Evolutionary conservation across 495 filamentous ascomycete species (phyloP).

Genomic region (Cenococcum geophilum): DNA sequence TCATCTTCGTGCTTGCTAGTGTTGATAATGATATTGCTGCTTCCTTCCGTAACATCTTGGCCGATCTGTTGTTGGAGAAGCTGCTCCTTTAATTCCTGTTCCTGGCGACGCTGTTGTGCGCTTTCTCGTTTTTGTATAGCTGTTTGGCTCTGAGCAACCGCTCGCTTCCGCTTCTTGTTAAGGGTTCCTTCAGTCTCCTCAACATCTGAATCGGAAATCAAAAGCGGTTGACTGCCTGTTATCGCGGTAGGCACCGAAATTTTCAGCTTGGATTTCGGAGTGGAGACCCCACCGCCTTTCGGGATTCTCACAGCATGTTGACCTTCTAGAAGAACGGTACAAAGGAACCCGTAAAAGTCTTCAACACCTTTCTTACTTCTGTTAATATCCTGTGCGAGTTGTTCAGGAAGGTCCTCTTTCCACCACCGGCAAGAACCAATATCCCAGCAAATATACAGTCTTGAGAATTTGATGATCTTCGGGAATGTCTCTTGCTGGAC

Average conservation of each 20-base stretch:
- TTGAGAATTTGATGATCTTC: constrained; percentile 20
- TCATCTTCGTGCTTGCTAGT: constrained; percentile 56
- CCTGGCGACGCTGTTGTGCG: constrained; percentile 6
- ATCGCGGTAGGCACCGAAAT: neutral
- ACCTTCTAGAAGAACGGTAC: neutral
- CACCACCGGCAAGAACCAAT: constrained; percentile 1
- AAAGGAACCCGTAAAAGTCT: neutral
- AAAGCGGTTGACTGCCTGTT: neutral
- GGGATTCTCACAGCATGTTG: no score
- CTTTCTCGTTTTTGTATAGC: constrained; percentile 9
- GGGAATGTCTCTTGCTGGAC: constrained; percentile 6
- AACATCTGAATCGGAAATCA: neutral
- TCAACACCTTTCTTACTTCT: neutral
- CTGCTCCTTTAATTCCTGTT: constrained; percentile 38
- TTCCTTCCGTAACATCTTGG: constrained; percentile 27
- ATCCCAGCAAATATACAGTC: constrained; percentile 26
- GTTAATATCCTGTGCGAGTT: neutral
- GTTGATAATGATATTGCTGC: constrained; percentile 58
- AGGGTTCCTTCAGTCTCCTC: constrained; percentile 1
- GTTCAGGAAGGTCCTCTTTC: neutral
- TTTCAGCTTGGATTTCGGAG: no score
- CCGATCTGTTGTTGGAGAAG: constrained; percentile 43
- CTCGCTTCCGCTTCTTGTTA: constrained; percentile 19
- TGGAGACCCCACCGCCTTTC: no score
- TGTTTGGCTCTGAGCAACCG: constrained; percentile 8